Conservation (phyloP, 2,329 filamentous ascomycete genomes). For the Cryphonectria parasitica region DNA sequence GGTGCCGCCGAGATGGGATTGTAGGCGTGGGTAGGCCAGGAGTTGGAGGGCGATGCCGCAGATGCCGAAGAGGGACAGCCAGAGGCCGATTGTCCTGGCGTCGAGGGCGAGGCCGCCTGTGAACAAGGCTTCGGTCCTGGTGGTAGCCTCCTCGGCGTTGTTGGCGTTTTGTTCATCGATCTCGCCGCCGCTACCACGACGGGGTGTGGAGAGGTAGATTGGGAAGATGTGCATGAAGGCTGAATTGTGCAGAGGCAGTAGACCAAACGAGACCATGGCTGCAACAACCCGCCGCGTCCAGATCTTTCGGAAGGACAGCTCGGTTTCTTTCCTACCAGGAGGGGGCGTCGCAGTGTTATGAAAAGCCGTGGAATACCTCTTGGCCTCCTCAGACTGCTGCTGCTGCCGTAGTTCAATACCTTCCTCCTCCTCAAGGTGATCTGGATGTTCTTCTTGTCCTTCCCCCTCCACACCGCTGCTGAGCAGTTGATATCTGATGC, state of each 20-base stretch:
- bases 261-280: conserved; percentile 41
- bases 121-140: conserved; percentile 46
- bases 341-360: not conserved
- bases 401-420: not conserved
- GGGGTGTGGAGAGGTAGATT: conserved; percentile 61
- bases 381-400: not conserved
- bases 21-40: conserved; percentile 62
- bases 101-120: conserved; percentile 57
- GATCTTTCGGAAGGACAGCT: not conserved
- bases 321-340: too few relatives aligned
- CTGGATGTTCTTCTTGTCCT: too few relatives aligned
- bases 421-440: not conserved
- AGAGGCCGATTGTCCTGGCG: conserved; percentile 39
- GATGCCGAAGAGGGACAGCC: conserved; percentile 62
- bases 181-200: conserved; percentile 45
- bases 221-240: conserved; percentile 64
- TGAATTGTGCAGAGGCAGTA: conserved; percentile 66
- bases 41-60: conserved; percentile 65
- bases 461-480: not conserved
- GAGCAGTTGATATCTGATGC: not conserved
- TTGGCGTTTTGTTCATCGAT: too few relatives aligned
- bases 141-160: too few relatives aligned
- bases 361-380: not conserved
- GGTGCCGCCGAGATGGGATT: conserved; percentile 58
- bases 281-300: conserved; percentile 36